Base-by-base conservation (phyloP, 2,329 filamentous ascomycete genomes). In the Trichoderma harzianum region DNA sequence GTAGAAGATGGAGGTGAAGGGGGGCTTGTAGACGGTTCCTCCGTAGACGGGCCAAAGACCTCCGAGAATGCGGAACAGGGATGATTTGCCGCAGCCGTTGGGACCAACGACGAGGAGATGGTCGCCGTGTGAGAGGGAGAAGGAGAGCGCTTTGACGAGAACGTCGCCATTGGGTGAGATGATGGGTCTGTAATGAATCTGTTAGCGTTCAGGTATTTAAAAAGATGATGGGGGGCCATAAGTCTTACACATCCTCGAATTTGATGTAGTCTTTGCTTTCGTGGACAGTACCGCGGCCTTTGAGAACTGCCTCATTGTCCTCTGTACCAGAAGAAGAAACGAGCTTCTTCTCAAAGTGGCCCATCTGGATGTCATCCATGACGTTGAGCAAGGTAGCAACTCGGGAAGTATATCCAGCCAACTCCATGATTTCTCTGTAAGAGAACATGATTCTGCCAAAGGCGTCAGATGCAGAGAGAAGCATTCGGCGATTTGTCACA, bases 31-130 rank as follows among this genome's bases (percentile, higher is more conserved):
- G 24, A 99, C 96, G 1, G 89, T 94, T 66, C 96, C 96, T 75
- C 96, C 95, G 81, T 99, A 99, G 14, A 98, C 96, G 18, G 96
- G 96, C 96, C 96, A 99, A 3, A 99, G 86, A 0, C 96, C 96
- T 73, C 96, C 96, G 1, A 99, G 88, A 76, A 99, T 99, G 47
- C 96, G 91, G 88, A 99, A 99, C 3, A 99, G 87, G 18, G 93
- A 97, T 0, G 94, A 97, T 82, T 99, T 99, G 55, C 96, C 96
- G 81, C 96, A 99, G 47, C 96, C 96, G 80, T 99, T 99, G 26
- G 96, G 96, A 1, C 96, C 96, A 55, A 98, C 93, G 55, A 99
- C 96, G 47, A 99, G 89, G 7, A 99, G 88, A 77, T 99, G 96
- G 72, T 97, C 94, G 70, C 94, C 94, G 1, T 92, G 91, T 70